Conservation (phyloP, 2,329 filamentous ascomycete species). For the Cryphonectria naterciae region DNA sequence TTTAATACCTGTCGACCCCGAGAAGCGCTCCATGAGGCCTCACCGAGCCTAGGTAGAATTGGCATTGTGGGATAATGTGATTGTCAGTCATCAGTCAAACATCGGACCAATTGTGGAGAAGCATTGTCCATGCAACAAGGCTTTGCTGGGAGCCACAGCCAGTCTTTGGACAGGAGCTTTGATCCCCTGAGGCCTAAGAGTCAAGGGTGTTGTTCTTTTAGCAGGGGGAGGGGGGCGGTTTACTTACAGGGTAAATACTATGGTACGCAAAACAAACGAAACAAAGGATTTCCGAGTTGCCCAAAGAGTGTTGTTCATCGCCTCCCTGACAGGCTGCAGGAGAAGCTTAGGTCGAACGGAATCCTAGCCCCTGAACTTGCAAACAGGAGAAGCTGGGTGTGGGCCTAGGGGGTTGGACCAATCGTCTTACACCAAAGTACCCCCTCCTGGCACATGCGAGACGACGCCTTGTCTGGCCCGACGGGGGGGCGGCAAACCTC, state of each 20-base stretch:
- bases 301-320: neutral
- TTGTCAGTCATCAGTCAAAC: conserved; percentile 2
- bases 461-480: conserved; percentile 1
- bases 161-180: conserved; percentile 11
- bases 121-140: neutral
- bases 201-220: neutral
- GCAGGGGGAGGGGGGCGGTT: neutral
- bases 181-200: conserved; percentile 13
- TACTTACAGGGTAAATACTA: neutral
- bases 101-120: conserved; percentile 15
- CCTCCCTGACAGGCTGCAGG: neutral
- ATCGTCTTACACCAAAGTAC: conserved; percentile 21
- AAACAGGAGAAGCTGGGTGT: conserved; percentile 15
- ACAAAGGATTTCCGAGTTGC: conserved; percentile 10
- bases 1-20: conserved; percentile 17
- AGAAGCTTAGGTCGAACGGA: conserved; percentile 16
- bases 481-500: conserved; percentile 11
- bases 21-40: conserved; percentile 14
- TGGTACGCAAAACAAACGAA: conserved; percentile 13
- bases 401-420: conserved; percentile 6
- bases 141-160: conserved; percentile 10
- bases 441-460: conserved; percentile 7
- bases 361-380: conserved; percentile 5
- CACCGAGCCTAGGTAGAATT: conserved; percentile 3
- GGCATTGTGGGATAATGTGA: conserved; percentile 7